Evolutionary conservation across 805 yeast species (phyloP), one percentile per base, ranked within the genome.

Genomic region (Clavispora phyllophila): DNA sequence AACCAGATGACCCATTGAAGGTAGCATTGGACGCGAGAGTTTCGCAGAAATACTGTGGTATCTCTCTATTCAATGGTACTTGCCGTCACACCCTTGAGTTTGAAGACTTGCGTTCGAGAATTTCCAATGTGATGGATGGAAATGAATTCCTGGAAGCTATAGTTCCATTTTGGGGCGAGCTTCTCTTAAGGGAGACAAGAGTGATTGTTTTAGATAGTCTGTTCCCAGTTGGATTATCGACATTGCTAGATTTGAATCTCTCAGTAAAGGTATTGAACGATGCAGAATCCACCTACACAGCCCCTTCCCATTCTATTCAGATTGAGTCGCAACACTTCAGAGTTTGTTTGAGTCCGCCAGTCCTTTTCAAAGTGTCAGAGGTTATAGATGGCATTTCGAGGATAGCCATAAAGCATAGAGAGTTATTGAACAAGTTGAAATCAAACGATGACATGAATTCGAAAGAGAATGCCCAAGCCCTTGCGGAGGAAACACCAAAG

Each of bases 291-390:
- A 63, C 13, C 4, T 49, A 48, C 0, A 53, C 49, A 0, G 45
- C 54, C 13, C 24, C 50, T 2, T 53, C 65, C 2, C 78, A 74
- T 44, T 68, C 78, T 0, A 61, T 83, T 3, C 82, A 81, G 46
- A 56, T 84, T 1, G 79, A 74, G 40, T 79, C 87, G 3, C 72
- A 78, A 5, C 75, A 75, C 52, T 78, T 79, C 40, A 69, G 89
- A 33, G 49, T 82, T 3, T 76, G 81, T 45, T 55, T 84, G 27
- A 78, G 80, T 40, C 79, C 87, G 0, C 63, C 66, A 8, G 66
- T 76, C 0, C 46, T 79, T 6, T 63, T 74, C 7, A 65, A 66
- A 36, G 32, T 74, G 1, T 40, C 76, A 3, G 64, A 66, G 47
- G 35, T 61, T 19, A 43, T 56, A 3, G 72, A 72, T 40, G 60